These are phyloP conservation scores for Teratosphaeria pseudoeucalypti DNA, from an alignment of 2,329 filamentous ascomycete genomes.

Conservation along the genomic window DNA sequence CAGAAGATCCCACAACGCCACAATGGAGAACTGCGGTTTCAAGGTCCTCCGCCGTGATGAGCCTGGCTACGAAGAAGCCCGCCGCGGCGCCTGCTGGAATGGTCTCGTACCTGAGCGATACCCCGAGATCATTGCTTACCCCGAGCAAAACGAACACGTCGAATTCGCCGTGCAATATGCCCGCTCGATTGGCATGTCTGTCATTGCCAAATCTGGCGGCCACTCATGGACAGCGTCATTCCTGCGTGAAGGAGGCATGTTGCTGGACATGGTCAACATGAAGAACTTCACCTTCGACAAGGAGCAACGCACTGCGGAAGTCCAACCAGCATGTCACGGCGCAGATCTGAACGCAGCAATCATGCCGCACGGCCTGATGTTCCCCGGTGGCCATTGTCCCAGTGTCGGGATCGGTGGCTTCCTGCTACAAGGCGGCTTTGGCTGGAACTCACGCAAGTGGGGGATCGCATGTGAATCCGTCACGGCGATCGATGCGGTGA, in stretches of 20 bases:
- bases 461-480: conserved; percentile 45
- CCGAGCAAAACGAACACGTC: not conserved
- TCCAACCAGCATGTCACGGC: conserved; percentile 41
- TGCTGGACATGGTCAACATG: conserved; percentile 33
- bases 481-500: conserved; percentile 38
- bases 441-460: conserved; percentile 48
- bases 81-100: not conserved
- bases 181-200: not conserved
- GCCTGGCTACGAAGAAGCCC: not conserved
- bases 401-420: conserved; percentile 49
- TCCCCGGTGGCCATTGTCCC: conserved; percentile 46
- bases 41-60: not conserved
- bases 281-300: conserved; percentile 32
- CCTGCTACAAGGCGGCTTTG: conserved; percentile 47
- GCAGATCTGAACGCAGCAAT: conserved; percentile 33
- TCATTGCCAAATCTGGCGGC: conserved; percentile 23
- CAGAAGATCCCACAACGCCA: not conserved
- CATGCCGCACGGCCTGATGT: conserved; percentile 34
- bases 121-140: not conserved
- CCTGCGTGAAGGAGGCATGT: conserved; percentile 37
- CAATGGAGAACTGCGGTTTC: not conserved
- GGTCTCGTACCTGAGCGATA: not conserved
- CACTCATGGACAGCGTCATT: conserved; percentile 43
- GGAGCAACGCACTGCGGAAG: conserved; percentile 29
- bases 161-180: not conserved